A percentile compares a stretch with the other conserved stretches of the same genome.
Evolutionary conservation across 1,284 basidiomycete species (phyloP).

Genomic region (Apiotrichum laibachii): DNA sequence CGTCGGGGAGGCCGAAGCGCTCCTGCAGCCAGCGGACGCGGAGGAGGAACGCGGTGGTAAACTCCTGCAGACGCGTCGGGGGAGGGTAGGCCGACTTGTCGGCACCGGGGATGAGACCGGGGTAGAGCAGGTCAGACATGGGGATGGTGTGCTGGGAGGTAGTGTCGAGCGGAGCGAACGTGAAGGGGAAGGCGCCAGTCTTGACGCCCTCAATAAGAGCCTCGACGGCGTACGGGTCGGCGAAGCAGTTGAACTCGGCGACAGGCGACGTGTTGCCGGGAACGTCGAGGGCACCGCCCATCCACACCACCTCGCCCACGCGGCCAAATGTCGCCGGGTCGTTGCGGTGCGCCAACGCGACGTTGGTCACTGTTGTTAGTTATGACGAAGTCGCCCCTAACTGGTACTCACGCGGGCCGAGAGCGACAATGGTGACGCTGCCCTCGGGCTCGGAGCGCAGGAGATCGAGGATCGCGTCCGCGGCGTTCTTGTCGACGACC

Average conservation of each 20-base stretch:
- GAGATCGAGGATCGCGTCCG: conserved; percentile 67
- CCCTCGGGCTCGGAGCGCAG: conserved; percentile 61
- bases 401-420: conserved; percentile 67
- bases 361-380: conserved; percentile 63
- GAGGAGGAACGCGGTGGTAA: conserved; percentile 74
- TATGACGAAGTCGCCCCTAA: too few species aligned
- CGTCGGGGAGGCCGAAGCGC: conserved; percentile 71
- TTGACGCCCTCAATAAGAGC: conserved; percentile 49
- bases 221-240: conserved; percentile 82
- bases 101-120: conserved; percentile 52
- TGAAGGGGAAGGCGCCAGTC: conserved; percentile 54
- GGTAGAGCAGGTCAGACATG: conserved; percentile 61
- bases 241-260: conserved; percentile 91
- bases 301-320: conserved; percentile 70
- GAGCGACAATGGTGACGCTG: conserved; percentile 75
- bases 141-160: conserved; percentile 74
- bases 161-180: conserved; percentile 75
- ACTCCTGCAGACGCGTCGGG: conserved; percentile 58
- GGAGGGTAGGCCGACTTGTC: conserved; percentile 23
- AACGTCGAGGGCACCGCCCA: conserved; percentile 95
- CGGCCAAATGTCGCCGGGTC: conserved; percentile 60
- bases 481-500: conserved; percentile 42
- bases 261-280: conserved; percentile 83
- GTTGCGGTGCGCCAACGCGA: conserved; percentile 66
- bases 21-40: conserved; percentile 63